Percentiles rank a stretch among this genome's conserved stretches.
These are phyloP conservation scores for Parachlorella kessleri DNA, from an alignment of 139 green algal species.

Conservation along the genomic window DNA sequence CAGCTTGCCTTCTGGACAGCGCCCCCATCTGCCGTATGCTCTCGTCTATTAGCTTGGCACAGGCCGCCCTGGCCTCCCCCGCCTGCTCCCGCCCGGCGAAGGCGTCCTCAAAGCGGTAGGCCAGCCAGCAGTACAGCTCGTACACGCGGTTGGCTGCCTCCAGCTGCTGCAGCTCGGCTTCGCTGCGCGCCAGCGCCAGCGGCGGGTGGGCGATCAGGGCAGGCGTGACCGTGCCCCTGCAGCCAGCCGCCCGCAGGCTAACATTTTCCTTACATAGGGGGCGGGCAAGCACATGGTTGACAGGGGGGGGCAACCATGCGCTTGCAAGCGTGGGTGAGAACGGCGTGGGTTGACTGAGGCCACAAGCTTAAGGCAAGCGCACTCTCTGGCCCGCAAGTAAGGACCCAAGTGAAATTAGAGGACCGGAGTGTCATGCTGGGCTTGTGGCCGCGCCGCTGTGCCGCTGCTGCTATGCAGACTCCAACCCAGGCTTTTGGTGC, in stretches of 20 bases:
- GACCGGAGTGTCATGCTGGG: background rate
- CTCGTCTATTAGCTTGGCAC: constrained; percentile 37
- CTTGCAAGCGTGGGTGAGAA: no score
- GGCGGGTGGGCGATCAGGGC: constrained; percentile 28
- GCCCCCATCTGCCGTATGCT: constrained; percentile 34
- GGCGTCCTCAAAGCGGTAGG: constrained; percentile 48
- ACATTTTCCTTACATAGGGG: no score
- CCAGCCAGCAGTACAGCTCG: constrained; percentile 69
- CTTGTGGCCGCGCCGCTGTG: background rate
- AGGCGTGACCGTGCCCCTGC: constrained; percentile 14
- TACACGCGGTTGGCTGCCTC: constrained; percentile 25
- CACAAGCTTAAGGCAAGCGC: no score
- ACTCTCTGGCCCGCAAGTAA: no score
- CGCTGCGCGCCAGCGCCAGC: constrained; percentile 25
- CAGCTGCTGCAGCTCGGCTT: constrained; percentile 57
- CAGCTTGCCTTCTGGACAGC: no score
- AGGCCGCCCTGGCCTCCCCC: background rate
- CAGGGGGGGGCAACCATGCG: no score
- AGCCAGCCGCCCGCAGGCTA: no score
- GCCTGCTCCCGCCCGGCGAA: constrained; percentile 46
- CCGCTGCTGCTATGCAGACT: no score
- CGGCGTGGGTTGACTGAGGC: no score
- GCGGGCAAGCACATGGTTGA: no score
- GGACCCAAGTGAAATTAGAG: no score
- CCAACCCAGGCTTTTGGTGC: no score